phyloP scores from a whole-genome alignment of 1,284 basidiomycete species.

The Vanrija sp. region DNA sequence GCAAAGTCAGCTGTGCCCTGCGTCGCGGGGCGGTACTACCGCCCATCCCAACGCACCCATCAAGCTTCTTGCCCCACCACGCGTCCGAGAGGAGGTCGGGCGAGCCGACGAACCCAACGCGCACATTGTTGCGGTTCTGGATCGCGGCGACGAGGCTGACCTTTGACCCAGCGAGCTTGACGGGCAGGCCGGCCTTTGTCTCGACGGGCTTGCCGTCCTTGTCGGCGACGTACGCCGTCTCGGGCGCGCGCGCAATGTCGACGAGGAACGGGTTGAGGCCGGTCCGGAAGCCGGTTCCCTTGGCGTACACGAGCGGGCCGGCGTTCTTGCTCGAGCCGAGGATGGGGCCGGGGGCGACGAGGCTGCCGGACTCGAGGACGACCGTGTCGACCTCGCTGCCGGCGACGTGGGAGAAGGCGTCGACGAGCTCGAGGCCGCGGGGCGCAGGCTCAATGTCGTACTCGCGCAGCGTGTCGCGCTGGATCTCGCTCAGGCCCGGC shows the following conservation, averaged over 20 bases:
- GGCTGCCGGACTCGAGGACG: conserved; percentile 61
- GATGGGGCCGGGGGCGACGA: conserved; percentile 62
- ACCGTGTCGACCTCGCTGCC: conserved; percentile 8
- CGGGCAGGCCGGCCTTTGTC: conserved; percentile 59
- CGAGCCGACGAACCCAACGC: conserved; percentile 78
- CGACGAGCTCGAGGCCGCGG: conserved; percentile 1
- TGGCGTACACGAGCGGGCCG: conserved; percentile 10
- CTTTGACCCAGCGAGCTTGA: conserved; percentile 66
- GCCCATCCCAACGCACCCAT: conserved; percentile 50
- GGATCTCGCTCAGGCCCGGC: conserved; percentile 53
- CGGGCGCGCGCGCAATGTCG: conserved; percentile 72
- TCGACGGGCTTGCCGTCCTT: conserved; percentile 57
- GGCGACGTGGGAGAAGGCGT: conserved; percentile 50
- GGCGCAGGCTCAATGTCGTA: conserved; percentile 52
- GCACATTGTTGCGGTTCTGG: conserved; percentile 73
- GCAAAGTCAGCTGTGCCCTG: not conserved
- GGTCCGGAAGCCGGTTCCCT: conserved; percentile 53
- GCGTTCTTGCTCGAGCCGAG: conserved; percentile 7
- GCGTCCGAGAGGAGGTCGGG: conserved; percentile 65
- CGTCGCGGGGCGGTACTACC: not conserved
- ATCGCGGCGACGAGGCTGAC: conserved; percentile 79
- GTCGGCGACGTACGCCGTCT: conserved; percentile 51
- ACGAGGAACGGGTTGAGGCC: conserved; percentile 76
- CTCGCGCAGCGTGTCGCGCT: conserved; percentile 54
- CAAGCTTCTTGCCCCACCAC: conserved; percentile 41